phyloP scores from a whole-genome alignment of 192 early-diverging fungal species.

The Umbelopsis sp. region DNA sequence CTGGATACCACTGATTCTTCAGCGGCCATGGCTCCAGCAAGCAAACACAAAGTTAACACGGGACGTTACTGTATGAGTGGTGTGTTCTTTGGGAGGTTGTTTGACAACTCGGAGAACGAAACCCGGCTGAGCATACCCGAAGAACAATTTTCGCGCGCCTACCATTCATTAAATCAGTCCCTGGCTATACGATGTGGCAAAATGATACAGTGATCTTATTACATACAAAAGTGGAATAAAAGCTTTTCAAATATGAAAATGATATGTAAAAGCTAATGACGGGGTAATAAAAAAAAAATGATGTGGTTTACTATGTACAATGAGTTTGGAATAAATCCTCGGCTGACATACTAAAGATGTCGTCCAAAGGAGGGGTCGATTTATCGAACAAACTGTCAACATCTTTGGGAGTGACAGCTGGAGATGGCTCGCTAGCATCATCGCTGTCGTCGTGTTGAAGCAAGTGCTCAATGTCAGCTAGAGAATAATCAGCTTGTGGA shows the following conservation, averaged over 20 bases:
- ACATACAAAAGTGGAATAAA: no score
- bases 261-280: no score
- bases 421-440: background rate
- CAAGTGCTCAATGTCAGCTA: slow-evolving; percentile 6
- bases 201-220: no score
- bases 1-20: slow-evolving; percentile 13
- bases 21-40: slow-evolving; percentile 15
- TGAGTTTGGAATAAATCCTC: slow-evolving; percentile 3
- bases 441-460: slow-evolving; percentile 11
- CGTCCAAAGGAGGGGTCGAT: background rate
- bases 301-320: background rate
- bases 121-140: background rate
- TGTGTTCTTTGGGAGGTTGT: background rate
- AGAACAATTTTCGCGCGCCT: no score
- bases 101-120: slow-evolving; percentile 9
- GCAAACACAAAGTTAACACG: slow-evolving; percentile 9
- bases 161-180: no score
- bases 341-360: background rate
- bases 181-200: no score
- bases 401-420: slow-evolving; percentile 4
- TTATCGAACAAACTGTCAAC: slow-evolving; percentile 4
- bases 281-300: background rate
- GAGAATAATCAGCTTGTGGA: background rate
- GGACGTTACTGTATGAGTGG: background rate
- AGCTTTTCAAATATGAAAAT: no score